These are phyloP conservation scores for Fusarium ambrosium DNA, from an alignment of 2,329 filamentous ascomycete species.

Conservation along the genomic window DNA sequence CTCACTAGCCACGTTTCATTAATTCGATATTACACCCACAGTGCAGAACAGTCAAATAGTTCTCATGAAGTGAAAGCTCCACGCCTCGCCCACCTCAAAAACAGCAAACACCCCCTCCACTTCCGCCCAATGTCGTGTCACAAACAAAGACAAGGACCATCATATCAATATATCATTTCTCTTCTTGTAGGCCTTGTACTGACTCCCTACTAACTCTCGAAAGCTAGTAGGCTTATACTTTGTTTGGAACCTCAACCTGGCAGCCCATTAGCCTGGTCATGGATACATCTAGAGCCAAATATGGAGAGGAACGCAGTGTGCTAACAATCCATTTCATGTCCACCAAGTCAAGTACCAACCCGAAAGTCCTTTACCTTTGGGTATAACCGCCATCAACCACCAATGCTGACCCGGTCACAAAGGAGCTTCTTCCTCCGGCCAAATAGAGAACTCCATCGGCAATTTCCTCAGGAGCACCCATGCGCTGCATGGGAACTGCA, in stretches of 20 bases:
- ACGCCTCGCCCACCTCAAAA: not conserved
- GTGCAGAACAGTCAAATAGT: too few species aligned
- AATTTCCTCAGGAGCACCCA: constrained; percentile 47
- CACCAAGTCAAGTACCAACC: not conserved
- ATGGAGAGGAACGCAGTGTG: not conserved
- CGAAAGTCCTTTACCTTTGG: constrained; percentile 23
- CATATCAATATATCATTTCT: not conserved
- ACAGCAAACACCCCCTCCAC: too few species aligned
- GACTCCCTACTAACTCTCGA: not conserved
- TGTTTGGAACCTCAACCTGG: constrained; percentile 8
- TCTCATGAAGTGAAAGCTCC: too few species aligned
- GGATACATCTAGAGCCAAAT: not conserved
- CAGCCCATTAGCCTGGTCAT: not conserved
- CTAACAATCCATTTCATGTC: not conserved
- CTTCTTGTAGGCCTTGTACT: not conserved
- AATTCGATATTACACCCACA: too few species aligned
- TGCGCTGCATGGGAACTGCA: constrained; percentile 47
- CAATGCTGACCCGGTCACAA: constrained; percentile 38
- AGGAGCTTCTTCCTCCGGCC: constrained; percentile 39
- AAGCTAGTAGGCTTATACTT: constrained; percentile 1
- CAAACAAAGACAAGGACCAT: not conserved
- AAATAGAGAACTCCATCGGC: constrained; percentile 49
- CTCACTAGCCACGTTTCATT: too few species aligned
- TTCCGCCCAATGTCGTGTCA: not conserved
- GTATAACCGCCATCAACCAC: constrained; percentile 38